Conservation (phyloP, 2,329 filamentous ascomycete species). For the Aureobasidium vineae region DNA sequence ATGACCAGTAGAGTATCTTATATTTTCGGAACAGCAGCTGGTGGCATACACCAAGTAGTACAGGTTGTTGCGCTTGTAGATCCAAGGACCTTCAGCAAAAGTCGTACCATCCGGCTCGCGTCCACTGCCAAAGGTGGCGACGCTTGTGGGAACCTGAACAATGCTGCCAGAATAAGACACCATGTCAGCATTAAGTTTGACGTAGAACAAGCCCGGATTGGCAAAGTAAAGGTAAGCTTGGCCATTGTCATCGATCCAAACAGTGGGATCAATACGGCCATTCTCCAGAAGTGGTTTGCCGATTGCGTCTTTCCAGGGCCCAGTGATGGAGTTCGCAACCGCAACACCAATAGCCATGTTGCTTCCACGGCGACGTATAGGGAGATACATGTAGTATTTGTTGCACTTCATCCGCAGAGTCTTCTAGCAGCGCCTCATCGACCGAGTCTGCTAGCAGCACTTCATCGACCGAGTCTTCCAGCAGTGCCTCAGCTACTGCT, state of each 20-base stretch:
- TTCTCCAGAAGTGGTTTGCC: constrained; percentile 25
- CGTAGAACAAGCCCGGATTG: constrained; percentile 21
- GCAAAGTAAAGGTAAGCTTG: constrained; percentile 26
- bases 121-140: constrained; percentile 12
- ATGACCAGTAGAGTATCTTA: constrained; percentile 20
- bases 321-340: constrained; percentile 18
- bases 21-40: constrained; percentile 19
- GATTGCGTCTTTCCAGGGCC: constrained; percentile 26
- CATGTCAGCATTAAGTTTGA: constrained; percentile 25
- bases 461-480: too few relatives aligned
- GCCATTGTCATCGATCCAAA: constrained; percentile 22
- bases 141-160: constrained; percentile 4
- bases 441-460: too few relatives aligned
- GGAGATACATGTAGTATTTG: constrained; percentile 26
- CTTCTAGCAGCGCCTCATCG: too few relatives aligned
- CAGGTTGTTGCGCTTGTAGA: constrained; percentile 17
- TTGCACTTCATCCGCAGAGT: not conserved
- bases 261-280: constrained; percentile 21
- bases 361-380: constrained; percentile 4
- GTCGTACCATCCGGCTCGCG: constrained; percentile 11
- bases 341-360: constrained; percentile 25
- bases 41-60: constrained; percentile 25
- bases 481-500: too few relatives aligned
- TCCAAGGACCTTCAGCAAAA: constrained; percentile 24
- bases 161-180: constrained; percentile 12